Evolutionary conservation across 2,329 filamentous ascomycete genomes (phyloP), one percentile per base, ranked within the genome.

Genomic region (Phialocephala sp.): DNA sequence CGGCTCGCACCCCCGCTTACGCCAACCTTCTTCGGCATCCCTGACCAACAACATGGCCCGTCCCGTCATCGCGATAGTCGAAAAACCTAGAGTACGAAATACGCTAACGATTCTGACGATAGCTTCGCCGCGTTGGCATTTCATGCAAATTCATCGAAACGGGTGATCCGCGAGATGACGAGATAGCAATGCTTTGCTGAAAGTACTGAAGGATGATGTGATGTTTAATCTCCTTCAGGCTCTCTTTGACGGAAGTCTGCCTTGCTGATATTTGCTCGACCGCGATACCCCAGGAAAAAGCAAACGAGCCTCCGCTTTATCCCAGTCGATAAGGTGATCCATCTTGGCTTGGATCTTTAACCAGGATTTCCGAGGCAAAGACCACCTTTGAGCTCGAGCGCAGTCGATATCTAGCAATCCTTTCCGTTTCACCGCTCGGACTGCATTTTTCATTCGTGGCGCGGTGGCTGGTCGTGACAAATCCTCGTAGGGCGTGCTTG

Each of bases 271-370:
- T 55, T 11, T 27, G 45, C 8, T 50, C 59, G 52, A 58, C 50
- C 59, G n/a, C 61, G 52, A 55, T 64, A 65, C 66, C 65, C 66
- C 63, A 66, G 66, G 63, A 36, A 24, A 66, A 60, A 43, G 59
- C 55, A 32, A 37, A 32, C 27, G 27, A 32, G 27, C 32, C 59
- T 62, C 59, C 59, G 50, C 61, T 59, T 57, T 6, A 32, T 59
- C 61, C 22, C 47, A 59, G 63, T 63, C 62, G 67, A 70, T 66
- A 64, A 69, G 56, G 45, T 24, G 8, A 41, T 41, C n/a, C 68
- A 64, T 66, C 36, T 65, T 64, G 62, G 59, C 52, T 55, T 2
- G 43, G 57, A 63, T 55, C 60, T 47, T 47, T 45, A 41, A 41
- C 37, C 50, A 57, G 39, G 35, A 35, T 15, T n/a, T 27, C 36